phyloP scores from a whole-genome alignment of 345 rosid species.

The Microthlaspi erraticum region DNA sequence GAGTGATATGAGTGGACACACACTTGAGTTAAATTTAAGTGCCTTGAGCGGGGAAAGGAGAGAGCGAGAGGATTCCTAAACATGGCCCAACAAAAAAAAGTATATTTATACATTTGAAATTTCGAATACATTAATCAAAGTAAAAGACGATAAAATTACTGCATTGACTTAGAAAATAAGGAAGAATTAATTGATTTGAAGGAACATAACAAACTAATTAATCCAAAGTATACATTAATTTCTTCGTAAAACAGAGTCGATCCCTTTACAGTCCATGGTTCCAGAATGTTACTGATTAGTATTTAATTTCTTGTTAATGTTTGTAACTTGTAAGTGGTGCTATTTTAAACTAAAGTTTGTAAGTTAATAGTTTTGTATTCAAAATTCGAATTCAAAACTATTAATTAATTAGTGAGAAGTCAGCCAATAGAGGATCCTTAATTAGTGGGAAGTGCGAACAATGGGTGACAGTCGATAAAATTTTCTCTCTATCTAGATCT shows the following conservation, averaged over 20 bases:
- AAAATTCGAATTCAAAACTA: no score
- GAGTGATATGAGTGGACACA: constrained; percentile 26
- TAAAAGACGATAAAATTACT: constrained; percentile 8
- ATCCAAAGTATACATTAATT: not conserved
- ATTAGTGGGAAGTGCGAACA: no score
- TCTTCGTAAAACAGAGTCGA: not conserved
- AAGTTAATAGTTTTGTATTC: no score
- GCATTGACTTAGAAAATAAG: constrained; percentile 14
- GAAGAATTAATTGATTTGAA: not conserved
- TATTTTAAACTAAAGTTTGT: no score
- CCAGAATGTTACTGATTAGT: not conserved
- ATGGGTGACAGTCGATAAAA: no score
- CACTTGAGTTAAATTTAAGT: constrained; percentile 34
- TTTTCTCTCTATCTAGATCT: no score
- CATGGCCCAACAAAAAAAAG: not conserved
- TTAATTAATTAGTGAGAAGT: no score
- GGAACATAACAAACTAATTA: not conserved
- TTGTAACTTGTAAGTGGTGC: no score
- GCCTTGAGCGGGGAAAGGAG: constrained; percentile 7
- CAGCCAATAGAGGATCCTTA: no score
- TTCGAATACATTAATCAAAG: not conserved
- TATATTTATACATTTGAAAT: not conserved
- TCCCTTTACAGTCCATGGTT: not conserved
- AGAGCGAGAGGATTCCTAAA: constrained; percentile 7
- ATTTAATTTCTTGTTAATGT: not conserved